Evolutionary conservation across 768 basidiomycete genomes (phyloP), one percentile per base, ranked within the genome.

Genomic region (Lentinula edodes): DNA sequence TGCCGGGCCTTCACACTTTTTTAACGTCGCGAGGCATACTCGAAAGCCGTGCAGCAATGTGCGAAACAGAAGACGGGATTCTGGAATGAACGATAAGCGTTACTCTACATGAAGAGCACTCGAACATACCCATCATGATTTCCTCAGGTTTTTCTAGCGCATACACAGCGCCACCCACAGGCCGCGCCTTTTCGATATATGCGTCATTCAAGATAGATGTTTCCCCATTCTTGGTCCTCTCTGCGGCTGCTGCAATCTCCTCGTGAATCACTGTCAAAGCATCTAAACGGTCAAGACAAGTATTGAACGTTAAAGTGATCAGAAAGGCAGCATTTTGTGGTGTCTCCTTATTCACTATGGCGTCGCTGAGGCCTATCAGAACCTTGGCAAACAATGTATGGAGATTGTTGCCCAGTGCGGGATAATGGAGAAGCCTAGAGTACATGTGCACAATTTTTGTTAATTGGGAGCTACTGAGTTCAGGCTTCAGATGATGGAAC

Each of bases 381-480:
- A 97, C 87, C 73, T 98, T 98, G 57, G 90, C 89, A 65, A 91
- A 93, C 70, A 98, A 81, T 12, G 91, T 92, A 69, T 98, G 95
- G 38, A 95, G 84, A 60, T 84, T 87, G 66, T 83, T 87, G 8
- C 85, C 81, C 51, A 95, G 82, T 18, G 90, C 86, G 1, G 91
- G 84, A 69, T 97, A 94, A 74, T 98, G 96, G 54, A 97, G 83
- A 69, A 93, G 86, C 53, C 88, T 86, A 1, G 94, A 91, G 71
- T 92, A 97, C 58, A 91, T 84, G 66, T 90, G 86, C 28, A 94
- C 86, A 61, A 96, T 85, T 16, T 85, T 84, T 4, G 85, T 79
- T 18, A 98, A 77, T 68, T 96, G 95, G 8, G 82, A 72, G 5
- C 88, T 78, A 2, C 86, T 85, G 42, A 98, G 83, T 18, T 98